phyloP scores from a whole-genome alignment of 441 rosid species.

The Populus hybrid region DNA sequence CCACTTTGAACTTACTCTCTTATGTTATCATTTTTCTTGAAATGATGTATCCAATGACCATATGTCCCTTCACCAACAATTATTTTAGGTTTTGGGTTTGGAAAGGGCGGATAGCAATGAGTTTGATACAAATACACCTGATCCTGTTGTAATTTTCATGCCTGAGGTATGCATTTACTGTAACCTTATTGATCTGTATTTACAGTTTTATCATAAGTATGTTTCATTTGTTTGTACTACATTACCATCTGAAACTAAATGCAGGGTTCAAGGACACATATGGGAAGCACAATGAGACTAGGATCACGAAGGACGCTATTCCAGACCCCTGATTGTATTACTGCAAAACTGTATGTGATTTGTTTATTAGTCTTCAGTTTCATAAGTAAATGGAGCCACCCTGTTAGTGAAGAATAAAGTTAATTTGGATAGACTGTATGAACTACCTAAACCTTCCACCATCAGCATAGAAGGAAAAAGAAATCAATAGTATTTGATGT shows the following conservation, averaged over 20 bases:
- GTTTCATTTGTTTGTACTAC: slow-evolving; percentile 26
- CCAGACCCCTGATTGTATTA: slow-evolving; percentile 60
- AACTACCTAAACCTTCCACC: background rate
- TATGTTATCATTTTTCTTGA: background rate
- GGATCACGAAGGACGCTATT: slow-evolving; percentile 87
- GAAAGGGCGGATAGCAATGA: slow-evolving; percentile 87
- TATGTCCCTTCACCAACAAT: slow-evolving; percentile 4
- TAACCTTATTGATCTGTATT: background rate
- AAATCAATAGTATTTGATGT: background rate
- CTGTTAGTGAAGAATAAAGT: slow-evolving; percentile 3
- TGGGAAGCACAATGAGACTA: slow-evolving; percentile 96
- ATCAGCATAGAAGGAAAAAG: background rate
- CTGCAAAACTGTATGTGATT: slow-evolving; percentile 55
- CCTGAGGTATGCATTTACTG: slow-evolving; percentile 59
- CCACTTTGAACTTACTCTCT: background rate
- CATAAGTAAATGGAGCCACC: background rate
- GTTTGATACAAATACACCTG: slow-evolving; percentile 60
- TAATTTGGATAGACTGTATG: background rate
- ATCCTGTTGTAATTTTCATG: slow-evolving; percentile 89
- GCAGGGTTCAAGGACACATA: slow-evolving; percentile 89
- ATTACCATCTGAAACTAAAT: background rate
- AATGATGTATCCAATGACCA: slow-evolving; percentile 9
- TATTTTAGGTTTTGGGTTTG: slow-evolving; percentile 61
- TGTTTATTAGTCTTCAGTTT: background rate
- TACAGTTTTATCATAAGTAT: background rate